Evolutionary conservation across 164 flowering plant genomes (phyloP), one percentile per base, ranked within the genome.

Genomic region (Akebia trifoliata): DNA sequence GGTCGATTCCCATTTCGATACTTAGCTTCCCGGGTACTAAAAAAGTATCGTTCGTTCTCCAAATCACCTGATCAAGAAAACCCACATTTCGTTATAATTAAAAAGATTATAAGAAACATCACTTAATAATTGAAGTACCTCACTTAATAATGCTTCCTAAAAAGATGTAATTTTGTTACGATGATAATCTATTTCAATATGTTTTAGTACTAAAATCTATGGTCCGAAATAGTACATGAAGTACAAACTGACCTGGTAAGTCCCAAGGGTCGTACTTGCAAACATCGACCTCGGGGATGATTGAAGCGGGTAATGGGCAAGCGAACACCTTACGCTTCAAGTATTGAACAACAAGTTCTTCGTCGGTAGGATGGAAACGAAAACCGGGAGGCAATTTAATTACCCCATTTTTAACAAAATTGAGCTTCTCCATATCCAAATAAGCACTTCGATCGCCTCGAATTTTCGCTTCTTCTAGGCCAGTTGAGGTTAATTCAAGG

Each of bases 311-410:
- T 70, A 86, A 57, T 11, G 94, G 90, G 43, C 32, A 67, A 0
- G 81, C 69, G 30, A 74, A 72, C 18, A 72, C 72, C 69, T 83
- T 89, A 21, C 85, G 54, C 34, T 66, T 76, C 56, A 86, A 66
- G 67, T 86, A 89, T 67, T 78, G 81, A 58, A 84, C 68, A 0
- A 84, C 77, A 18, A 89, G 80, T 69, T 89, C 97, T 67, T 89
- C 91, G 24, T 89, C 97, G 0, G 94, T 86, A 1, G 97, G 97
- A 51, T 84, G 83, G 57, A 89, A 86, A 4, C 90, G 57, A 46
- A 89, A 86, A 2, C 97, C 97, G 6, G 90, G 94, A n/a, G 94
- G 97, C 73, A 89, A 67, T 66, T 64, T 80, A 29, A 56, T 63
- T 14, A 66, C 67, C 25, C 87, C 86, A 65, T 79, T 74, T 43